phyloP scores from a whole-genome alignment of 306 rosid species.

The Dalbergia cultrata region DNA sequence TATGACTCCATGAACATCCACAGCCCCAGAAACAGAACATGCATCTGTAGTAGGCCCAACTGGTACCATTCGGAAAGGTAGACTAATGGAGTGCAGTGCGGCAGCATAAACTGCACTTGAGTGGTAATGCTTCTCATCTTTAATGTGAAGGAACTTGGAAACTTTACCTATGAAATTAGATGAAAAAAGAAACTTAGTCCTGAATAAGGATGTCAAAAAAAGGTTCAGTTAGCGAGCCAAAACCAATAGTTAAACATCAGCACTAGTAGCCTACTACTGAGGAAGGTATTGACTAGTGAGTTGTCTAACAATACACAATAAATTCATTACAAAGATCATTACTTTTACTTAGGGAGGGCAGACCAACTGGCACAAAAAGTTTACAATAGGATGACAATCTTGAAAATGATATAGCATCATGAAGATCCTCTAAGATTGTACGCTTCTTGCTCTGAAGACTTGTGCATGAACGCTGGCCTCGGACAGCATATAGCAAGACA shows the following conservation, averaged over 20 bases:
- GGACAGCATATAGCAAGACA: conserved; percentile 73
- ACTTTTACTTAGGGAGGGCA: conserved; percentile 76
- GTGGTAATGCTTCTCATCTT: conserved; percentile 79
- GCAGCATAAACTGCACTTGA: conserved; percentile 88
- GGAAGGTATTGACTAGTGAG: conserved; percentile 27
- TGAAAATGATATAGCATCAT: conserved; percentile 87
- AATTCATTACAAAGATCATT: conserved; percentile 48
- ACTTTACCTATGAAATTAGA: conserved; percentile 72
- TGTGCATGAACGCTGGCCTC: conserved; percentile 55
- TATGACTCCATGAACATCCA: conserved; percentile 70
- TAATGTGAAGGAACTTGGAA: conserved; percentile 63
- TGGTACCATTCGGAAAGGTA: conserved; percentile 84
- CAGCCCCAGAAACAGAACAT: conserved; percentile 69
- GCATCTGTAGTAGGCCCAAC: conserved; percentile 69
- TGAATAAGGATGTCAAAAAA: conserved; percentile 27
- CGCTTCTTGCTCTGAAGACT: conserved; percentile 66
- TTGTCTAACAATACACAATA: not conserved
- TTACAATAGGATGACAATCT: conserved; percentile 78
- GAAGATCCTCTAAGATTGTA: conserved; percentile 70
- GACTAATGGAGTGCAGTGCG: conserved; percentile 78
- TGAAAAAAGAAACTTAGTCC: conserved; percentile 33
- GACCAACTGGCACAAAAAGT: conserved; percentile 81
- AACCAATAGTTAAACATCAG: conserved; percentile 34
- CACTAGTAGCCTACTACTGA: conserved; percentile 30
- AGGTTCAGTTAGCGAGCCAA: conserved; percentile 35